A percentile compares a stretch with the other conserved stretches of the same genome.
Evolutionary conservation across 1,284 basidiomycete genomes (phyloP).

Genomic region (Rhodotorula sp.): DNA sequence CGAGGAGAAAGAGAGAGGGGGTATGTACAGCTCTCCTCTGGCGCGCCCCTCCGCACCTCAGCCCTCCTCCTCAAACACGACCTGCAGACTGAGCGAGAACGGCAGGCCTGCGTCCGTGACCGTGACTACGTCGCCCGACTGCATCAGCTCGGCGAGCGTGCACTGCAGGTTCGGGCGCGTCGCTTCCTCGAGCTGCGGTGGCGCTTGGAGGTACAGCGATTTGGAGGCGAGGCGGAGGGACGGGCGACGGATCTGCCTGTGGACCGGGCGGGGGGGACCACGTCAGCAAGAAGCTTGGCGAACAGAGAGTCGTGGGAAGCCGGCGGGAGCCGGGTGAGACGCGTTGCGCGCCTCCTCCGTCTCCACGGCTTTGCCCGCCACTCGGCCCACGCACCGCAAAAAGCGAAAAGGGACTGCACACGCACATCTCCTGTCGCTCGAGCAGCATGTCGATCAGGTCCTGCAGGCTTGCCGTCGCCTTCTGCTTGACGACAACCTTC

Average conservation of each 20-base stretch:
- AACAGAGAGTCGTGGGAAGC: neutral
- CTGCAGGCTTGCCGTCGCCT: constrained; percentile 74
- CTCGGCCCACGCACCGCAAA: neutral
- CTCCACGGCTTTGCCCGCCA: too few species aligned
- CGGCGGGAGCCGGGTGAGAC: too few species aligned
- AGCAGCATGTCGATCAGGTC: constrained; percentile 79
- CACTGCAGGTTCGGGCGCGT: constrained; percentile 88
- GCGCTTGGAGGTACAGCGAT: constrained; percentile 88
- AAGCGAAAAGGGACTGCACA: constrained; percentile 30
- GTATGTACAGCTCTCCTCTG: neutral
- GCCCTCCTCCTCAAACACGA: constrained; percentile 25
- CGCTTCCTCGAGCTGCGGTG: constrained; percentile 80
- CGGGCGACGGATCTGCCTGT: constrained; percentile 68
- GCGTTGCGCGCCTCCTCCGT: too few species aligned
- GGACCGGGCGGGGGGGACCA: neutral
- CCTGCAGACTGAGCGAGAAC: constrained; percentile 72
- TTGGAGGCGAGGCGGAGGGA: constrained; percentile 60
- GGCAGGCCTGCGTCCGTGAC: constrained; percentile 88
- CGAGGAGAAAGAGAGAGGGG: too few species aligned
- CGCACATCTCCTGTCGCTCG: constrained; percentile 83
- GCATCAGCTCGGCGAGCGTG: constrained; percentile 75
- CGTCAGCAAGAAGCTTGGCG: too few species aligned
- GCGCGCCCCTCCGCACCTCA: neutral
- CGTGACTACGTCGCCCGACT: constrained; percentile 52
- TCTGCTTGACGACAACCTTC: constrained; percentile 61